phyloP scores from a whole-genome alignment of 176 grass and related monocot species.

The Rhipidocladum racemiflorum region DNA sequence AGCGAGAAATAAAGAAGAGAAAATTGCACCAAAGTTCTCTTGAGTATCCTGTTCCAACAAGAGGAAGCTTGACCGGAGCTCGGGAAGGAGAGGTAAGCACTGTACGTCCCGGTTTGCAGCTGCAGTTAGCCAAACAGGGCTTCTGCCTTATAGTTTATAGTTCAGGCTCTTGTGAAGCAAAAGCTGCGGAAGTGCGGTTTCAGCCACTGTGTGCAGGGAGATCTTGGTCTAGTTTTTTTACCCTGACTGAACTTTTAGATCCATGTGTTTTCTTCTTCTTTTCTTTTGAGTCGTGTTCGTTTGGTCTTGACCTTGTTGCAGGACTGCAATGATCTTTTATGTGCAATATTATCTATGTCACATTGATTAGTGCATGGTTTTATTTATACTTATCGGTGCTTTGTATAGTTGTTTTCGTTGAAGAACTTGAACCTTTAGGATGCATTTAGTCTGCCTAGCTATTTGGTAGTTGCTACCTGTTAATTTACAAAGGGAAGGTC shows the following conservation, averaged over 20 bases:
- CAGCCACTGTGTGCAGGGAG: background rate
- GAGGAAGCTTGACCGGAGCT: slow-evolving; percentile 6
- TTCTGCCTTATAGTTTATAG: background rate
- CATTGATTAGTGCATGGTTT: background rate
- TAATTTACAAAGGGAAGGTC: background rate
- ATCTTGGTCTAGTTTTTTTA: background rate
- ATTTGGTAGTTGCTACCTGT: background rate
- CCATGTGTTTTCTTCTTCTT: background rate
- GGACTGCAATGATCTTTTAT: background rate
- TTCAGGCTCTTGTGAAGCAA: background rate
- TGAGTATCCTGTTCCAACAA: no score
- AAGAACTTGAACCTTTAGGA: background rate
- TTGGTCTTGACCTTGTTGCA: background rate
- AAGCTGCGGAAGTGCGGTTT: background rate
- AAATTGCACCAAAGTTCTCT: no score
- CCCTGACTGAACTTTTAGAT: background rate
- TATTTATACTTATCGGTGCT: background rate
- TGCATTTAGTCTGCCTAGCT: background rate
- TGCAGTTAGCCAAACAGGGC: background rate
- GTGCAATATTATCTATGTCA: background rate
- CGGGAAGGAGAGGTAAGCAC: background rate
- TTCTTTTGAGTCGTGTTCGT: background rate
- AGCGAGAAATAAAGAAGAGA: no score
- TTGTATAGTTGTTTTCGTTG: background rate
- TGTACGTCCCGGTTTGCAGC: background rate